Percentiles rank a stretch among this genome's conserved stretches.
These are phyloP conservation scores for Elaeagnus macrophylla DNA, from an alignment of 306 rosid genomes.

Conservation along the genomic window DNA sequence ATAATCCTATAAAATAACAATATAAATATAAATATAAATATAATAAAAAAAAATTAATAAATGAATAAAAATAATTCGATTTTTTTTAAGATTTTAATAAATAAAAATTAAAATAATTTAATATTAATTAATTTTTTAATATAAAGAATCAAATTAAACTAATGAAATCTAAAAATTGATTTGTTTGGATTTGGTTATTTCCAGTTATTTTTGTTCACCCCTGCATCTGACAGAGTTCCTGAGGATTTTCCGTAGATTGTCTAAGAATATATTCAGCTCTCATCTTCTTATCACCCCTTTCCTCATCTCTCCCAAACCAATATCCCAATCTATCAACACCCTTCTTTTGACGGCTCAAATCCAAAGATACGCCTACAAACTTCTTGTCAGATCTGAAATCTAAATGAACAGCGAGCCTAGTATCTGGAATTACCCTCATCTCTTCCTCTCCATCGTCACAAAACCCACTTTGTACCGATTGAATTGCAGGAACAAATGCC, in stretches of 20 bases:
- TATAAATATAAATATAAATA: too few relatives aligned
- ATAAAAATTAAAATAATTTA: too few relatives aligned
- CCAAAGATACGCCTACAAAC: conserved; percentile 57
- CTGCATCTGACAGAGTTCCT: conserved; percentile 71
- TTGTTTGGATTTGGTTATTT: too few relatives aligned
- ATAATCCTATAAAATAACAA: too few relatives aligned
- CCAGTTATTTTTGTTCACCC: conserved; percentile 49
- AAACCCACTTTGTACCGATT: conserved; percentile 44
- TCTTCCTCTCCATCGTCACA: conserved; percentile 50
- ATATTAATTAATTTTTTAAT: too few relatives aligned
- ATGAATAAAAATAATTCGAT: too few relatives aligned
- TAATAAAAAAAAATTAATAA: too few relatives aligned
- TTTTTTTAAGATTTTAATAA: too few relatives aligned
- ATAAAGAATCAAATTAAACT: too few relatives aligned
- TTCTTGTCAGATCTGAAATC: conserved; percentile 72
- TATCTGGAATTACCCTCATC: conserved; percentile 34
- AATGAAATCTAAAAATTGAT: too few relatives aligned
- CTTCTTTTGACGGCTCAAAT: conserved; percentile 58
- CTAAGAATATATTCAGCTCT: conserved; percentile 82
- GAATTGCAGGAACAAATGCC: conserved; percentile 84
- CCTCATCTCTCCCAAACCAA: conserved; percentile 58
- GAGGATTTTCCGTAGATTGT: conserved; percentile 71
- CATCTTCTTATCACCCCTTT: conserved; percentile 84
- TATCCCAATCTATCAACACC: conserved; percentile 27
- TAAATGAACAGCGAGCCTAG: conserved; percentile 63